Evolutionary conservation across 1,284 basidiomycete genomes (phyloP).

Genomic region (Mycosarcoma mackinlayi): DNA sequence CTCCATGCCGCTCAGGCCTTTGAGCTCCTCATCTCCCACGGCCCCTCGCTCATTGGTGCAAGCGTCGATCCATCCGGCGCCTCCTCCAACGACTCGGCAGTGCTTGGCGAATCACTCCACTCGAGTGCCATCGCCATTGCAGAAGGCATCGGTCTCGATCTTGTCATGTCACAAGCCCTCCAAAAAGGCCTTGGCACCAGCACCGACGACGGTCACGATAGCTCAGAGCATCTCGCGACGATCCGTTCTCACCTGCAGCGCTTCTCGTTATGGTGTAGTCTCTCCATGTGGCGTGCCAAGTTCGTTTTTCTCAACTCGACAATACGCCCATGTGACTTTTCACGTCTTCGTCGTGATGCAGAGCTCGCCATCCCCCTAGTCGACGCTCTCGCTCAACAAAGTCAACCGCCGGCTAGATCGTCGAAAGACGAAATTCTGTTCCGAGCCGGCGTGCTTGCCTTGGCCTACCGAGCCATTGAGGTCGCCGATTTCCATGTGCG

Average conservation of each 20-base stretch:
- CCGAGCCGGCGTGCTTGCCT: conserved; percentile 18
- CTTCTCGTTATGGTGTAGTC: conserved; percentile 36
- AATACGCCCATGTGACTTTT: conserved; percentile 18
- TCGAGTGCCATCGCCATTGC: conserved; percentile 24
- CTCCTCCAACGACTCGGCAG: conserved; percentile 6
- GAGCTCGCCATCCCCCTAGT: conserved; percentile 11
- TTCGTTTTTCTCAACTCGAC: conserved; percentile 18
- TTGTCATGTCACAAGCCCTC: conserved; percentile 14
- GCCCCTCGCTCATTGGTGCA: conserved; percentile 25
- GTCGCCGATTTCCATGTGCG: conserved; percentile 17
- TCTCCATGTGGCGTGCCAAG: conserved; percentile 25
- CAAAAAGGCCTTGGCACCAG: neutral
- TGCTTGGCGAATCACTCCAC: conserved; percentile 27
- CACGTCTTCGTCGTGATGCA: conserved; percentile 22
- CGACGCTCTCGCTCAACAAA: conserved; percentile 4
- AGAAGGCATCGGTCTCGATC: conserved; percentile 24
- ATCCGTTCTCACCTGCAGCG: conserved; percentile 8
- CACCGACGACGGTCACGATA: neutral
- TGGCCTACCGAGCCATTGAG: conserved; percentile 22
- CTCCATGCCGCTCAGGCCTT: conserved; percentile 29
- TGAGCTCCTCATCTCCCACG: conserved; percentile 25
- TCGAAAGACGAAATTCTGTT: conserved; percentile 11
- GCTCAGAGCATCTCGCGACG: neutral
- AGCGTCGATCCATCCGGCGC: conserved; percentile 15
- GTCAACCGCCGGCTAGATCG: neutral